A percentile compares a stretch with the other conserved stretches of the same genome.
phyloP scores from a whole-genome alignment of 2,329 filamentous ascomycete genomes.

The Calonectria honghensis region DNA sequence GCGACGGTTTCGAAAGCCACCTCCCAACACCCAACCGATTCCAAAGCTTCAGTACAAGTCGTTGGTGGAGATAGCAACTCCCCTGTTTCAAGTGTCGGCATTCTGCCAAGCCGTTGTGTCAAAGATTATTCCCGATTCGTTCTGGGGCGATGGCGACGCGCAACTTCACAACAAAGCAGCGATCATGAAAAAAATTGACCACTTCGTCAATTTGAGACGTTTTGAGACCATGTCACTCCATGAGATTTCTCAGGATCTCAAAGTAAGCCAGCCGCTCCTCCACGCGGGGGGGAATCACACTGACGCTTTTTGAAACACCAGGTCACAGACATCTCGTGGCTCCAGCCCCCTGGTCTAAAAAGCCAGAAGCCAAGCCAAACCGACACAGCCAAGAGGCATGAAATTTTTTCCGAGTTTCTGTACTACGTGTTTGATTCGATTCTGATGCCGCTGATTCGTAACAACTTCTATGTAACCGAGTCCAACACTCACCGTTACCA shows the following conservation, averaged over 20 bases:
- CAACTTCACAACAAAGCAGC: constrained; percentile 75
- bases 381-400: constrained; percentile 84
- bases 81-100: constrained; percentile 82
- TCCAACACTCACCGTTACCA: constrained; percentile 86
- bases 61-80: constrained; percentile 81
- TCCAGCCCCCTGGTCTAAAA: constrained; percentile 72
- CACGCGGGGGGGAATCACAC: not conserved
- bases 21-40: constrained; percentile 30
- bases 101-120: constrained; percentile 88
- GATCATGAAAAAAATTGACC: constrained; percentile 82
- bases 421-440: constrained; percentile 97
- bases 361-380: constrained; percentile 78
- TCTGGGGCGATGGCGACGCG: constrained; percentile 80
- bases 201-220: constrained; percentile 84
- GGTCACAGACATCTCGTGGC: constrained; percentile 84
- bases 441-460: constrained; percentile 88
- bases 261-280: constrained; percentile 68
- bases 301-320: constrained; percentile 58
- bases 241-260: constrained; percentile 83
- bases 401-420: constrained; percentile 88
- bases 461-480: constrained; percentile 96
- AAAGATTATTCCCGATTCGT: constrained; percentile 82
- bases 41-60: constrained; percentile 55
- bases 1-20: constrained; percentile 36
- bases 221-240: constrained; percentile 90